A percentile compares a stretch with the other conserved stretches of the same genome.
phyloP scores from a whole-genome alignment of 352 stramenopile species.

The Pythium phragmitis region DNA sequence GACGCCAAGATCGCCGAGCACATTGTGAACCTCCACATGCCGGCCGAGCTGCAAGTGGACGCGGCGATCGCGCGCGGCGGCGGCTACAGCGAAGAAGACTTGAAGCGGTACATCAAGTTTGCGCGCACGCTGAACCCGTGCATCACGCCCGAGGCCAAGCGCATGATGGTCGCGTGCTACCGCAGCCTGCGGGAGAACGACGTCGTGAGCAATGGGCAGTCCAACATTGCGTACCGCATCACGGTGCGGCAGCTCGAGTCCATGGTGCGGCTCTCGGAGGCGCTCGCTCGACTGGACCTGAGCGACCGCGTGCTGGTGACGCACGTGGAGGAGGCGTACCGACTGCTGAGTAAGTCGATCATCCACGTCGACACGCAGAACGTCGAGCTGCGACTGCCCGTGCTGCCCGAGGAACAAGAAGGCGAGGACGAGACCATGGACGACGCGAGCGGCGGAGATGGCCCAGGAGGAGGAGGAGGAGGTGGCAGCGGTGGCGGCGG shows the following conservation, averaged over 20 bases:
- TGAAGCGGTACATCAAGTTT: slow-evolving; percentile 96
- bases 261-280: slow-evolving; percentile 97
- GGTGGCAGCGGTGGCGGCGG: too few species aligned
- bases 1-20: slow-evolving; percentile 96
- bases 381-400: slow-evolving; percentile 89
- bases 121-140: slow-evolving; percentile 70
- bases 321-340: slow-evolving; percentile 96
- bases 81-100: slow-evolving; percentile 74
- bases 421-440: slow-evolving; percentile 5
- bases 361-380: slow-evolving; percentile 99
- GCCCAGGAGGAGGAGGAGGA: background rate
- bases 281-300: slow-evolving; percentile 94
- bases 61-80: slow-evolving; percentile 11
- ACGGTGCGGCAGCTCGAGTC: slow-evolving; percentile 98
- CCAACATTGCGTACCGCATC: slow-evolving; percentile 97
- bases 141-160: slow-evolving; percentile 77
- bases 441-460: background rate
- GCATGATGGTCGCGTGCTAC: slow-evolving; percentile 98
- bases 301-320: slow-evolving; percentile 88
- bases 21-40: slow-evolving; percentile 97
- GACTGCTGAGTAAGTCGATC: slow-evolving; percentile 97
- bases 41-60: slow-evolving; percentile 45
- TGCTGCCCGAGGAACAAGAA: slow-evolving; percentile 46
- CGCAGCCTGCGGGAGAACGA: slow-evolving; percentile 96
- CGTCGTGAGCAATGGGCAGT: slow-evolving; percentile 89